Conservation (phyloP, 2,329 filamentous ascomycete genomes). For the Stachybotrys chartarum region DNA sequence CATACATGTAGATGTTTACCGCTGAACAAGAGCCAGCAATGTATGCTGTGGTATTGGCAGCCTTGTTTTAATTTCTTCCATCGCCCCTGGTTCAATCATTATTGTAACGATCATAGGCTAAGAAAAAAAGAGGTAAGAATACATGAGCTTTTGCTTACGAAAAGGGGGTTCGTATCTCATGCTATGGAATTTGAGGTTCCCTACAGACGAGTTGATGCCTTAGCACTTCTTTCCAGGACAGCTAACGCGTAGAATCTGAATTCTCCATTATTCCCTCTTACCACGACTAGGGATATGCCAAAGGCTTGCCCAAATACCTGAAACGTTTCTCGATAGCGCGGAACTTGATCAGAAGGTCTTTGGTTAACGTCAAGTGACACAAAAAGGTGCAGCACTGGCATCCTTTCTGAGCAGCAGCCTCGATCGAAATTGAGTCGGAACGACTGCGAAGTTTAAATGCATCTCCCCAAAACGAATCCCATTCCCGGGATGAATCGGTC, state of each 20-base stretch:
- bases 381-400: background rate
- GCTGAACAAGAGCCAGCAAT: background rate
- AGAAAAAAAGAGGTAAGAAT: background rate
- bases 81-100: background rate
- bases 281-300: background rate
- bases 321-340: background rate
- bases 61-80: background rate
- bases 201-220: background rate
- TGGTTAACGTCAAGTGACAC: background rate
- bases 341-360: background rate
- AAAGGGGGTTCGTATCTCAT: background rate
- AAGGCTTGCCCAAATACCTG: background rate
- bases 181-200: background rate
- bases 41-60: background rate
- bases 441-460: background rate
- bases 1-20: background rate
- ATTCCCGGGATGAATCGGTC: background rate
- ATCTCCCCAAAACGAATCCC: background rate
- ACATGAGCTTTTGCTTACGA: background rate
- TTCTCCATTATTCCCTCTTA: background rate
- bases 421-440: background rate
- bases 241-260: background rate
- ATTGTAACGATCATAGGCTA: background rate
- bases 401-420: background rate
- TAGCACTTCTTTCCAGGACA: background rate